Evolutionary conservation across 2,329 filamentous ascomycete genomes (phyloP), one percentile per base, ranked within the genome.

Genomic region (Venturia pyrina): DNA sequence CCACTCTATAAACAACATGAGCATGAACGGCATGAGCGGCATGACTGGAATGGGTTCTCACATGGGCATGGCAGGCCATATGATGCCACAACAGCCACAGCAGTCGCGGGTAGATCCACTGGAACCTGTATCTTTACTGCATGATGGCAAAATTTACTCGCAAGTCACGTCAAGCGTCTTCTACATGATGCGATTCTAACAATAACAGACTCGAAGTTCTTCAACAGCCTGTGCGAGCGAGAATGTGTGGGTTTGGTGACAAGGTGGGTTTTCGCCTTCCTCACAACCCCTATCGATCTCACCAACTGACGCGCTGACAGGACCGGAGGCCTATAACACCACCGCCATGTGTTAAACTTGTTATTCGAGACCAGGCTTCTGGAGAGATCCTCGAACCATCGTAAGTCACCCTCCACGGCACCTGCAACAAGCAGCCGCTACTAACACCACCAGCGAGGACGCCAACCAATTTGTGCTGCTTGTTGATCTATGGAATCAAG

Each of bases 241-340:
- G 95, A 68, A 98, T 98, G 95, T 99, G 95, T 79, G 95, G 95
- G 8, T 99, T 98, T 79, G 95, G 95, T 68, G 95, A 99, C 80
- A 99, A 98, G 84, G 91, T 95, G 78, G 66, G 79, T 71, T 67
- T 62, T 41, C 41, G 11, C 50, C 28, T 28, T 62, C 48, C 37
- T 68, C 74, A 65, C 70, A 70, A 69, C 68, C 67, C 68, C 63
- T 67, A 37, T 32, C n/a, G 15, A 59, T 59, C 53, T 59, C 21
- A 53, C 24, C 21, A 59, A 37, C 53, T 59, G 48, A 53, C 24
- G 10, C 48, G 70, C 68, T 67, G 69, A 67, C 72, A 96, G 90
- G 95, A 99, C 76, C 90, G 95, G 69, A 85, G 95, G 69, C 95
- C 95, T 34, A 97, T 99, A 71, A 98, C 95, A 37, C 93, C 95